A percentile compares a stretch with the other conserved stretches of the same genome.
Conservation (phyloP, 148 eudicot species). For the Oxyria digyna region DNA sequence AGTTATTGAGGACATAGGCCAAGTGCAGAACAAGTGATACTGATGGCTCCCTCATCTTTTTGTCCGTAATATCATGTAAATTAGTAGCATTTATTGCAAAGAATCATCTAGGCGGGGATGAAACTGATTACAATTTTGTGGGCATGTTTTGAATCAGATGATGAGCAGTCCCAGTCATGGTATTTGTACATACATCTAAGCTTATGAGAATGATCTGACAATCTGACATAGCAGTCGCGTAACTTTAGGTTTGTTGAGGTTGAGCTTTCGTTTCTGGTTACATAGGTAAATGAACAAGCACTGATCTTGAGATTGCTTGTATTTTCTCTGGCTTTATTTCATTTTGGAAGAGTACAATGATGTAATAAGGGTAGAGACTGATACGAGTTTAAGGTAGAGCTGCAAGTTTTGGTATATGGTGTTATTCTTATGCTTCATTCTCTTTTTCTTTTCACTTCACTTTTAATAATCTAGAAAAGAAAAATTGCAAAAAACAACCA, state of each 20-base stretch:
- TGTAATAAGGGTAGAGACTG: neutral
- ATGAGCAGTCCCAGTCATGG: constrained; percentile 1
- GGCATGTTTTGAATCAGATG: neutral
- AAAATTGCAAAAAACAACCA: too few species aligned
- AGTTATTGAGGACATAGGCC: neutral
- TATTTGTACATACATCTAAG: constrained; percentile 5
- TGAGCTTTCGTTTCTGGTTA: neutral
- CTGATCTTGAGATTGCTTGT: neutral
- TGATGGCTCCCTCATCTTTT: neutral
- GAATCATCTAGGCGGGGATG: neutral
- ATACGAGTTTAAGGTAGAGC: neutral
- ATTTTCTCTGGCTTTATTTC: neutral
- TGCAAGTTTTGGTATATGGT: neutral
- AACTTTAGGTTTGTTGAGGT: neutral
- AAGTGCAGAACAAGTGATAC: neutral
- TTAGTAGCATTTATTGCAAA: neutral
- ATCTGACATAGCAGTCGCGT: neutral
- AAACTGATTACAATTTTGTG: neutral
- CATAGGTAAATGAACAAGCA: neutral
- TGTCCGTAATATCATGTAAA: neutral
- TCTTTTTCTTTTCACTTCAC: neutral
- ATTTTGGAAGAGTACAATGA: neutral
- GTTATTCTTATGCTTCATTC: neutral
- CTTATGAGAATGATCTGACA: neutral
- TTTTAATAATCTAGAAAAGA: too few species aligned